Base-by-base conservation (phyloP, 2,329 filamentous ascomycete genomes). In the Ceratocystis destructans region DNA sequence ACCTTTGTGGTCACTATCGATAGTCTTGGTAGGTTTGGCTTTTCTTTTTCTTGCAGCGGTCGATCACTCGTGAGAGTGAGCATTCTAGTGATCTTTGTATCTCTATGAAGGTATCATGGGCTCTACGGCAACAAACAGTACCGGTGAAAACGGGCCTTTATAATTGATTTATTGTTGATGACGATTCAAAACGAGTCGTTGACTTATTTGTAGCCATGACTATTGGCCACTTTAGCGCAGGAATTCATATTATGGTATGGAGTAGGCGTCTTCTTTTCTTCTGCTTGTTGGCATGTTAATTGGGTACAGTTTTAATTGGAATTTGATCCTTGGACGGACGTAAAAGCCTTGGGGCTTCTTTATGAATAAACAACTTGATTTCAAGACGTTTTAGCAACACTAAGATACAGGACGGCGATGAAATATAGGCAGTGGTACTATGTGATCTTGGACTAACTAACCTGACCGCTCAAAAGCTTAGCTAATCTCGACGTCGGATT, bases 201-300 rank as follows among this genome's bases (percentile, higher is more conserved):
- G 15, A 20, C 20, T 53, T 6, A 15, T 53, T 15, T 5, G 10
- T 53, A 10, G 22, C 25, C 15, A 53, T 28, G 2, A 25, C 48
- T 53, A 15, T 59, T 25, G 10, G 55, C 8, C 5, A 15, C 33
- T 8, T 17, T 4, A n/a, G n/a, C 28, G 17, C 28, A 33, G 28
- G 6, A 59, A 17, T 59, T 33, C 45, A 48, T 48, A 22, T 48
- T 48, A 2, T 53, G 20, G 62, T 37, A 33, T 37, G 46, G 46
- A 50, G 41, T 37, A 37, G 62, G 55, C 45, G 44, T 67, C 55
- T 55, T 53, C 12, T 62, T 48, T 33, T 62, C 28, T 66, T 59
- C 5, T 41, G 17, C 48, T 44, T 25, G 25, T 22, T 7, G 17
- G 37, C n/a, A 64, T 50, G n/a, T 48, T 50, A 31, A 31, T 55